phyloP scores from a whole-genome alignment of 129 eudicot species.

The Gnaphalium uliginosum region DNA sequence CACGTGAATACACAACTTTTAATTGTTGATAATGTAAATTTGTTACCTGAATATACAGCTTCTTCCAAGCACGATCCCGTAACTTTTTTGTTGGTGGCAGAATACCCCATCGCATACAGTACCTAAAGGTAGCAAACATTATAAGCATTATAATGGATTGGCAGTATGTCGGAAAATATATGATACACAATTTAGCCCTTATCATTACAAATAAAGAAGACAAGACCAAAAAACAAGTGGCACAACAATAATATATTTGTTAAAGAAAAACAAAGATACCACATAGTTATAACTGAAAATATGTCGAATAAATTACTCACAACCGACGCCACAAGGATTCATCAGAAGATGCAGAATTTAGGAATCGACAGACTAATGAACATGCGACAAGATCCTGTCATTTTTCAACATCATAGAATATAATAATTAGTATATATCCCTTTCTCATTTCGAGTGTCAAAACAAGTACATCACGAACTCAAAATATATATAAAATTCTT shows the following conservation, averaged over 20 bases:
- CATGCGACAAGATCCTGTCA: conserved; percentile 90
- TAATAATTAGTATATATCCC: not conserved
- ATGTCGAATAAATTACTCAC: conserved; percentile 44
- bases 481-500: no score
- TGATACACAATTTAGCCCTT: not conserved
- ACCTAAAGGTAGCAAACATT: conserved; percentile 42
- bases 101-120: conserved; percentile 91
- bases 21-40: not conserved
- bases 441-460: not conserved
- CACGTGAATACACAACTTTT: not conserved
- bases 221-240: not conserved
- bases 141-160: conserved; percentile 6
- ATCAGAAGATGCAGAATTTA: conserved; percentile 74
- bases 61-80: conserved; percentile 93
- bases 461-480: not conserved
- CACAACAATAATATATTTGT: not conserved
- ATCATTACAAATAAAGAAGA: not conserved
- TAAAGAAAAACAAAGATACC: no score
- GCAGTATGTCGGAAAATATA: not conserved
- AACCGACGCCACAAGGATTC: conserved; percentile 91
- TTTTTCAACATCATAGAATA: conserved; percentile 11
- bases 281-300: conserved; percentile 15
- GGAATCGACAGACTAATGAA: conserved; percentile 75
- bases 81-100: conserved; percentile 59
- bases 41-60: conserved; percentile 82